phyloP scores from a whole-genome alignment of 352 stramenopile genomes.

The Pythium coloratum region DNA sequence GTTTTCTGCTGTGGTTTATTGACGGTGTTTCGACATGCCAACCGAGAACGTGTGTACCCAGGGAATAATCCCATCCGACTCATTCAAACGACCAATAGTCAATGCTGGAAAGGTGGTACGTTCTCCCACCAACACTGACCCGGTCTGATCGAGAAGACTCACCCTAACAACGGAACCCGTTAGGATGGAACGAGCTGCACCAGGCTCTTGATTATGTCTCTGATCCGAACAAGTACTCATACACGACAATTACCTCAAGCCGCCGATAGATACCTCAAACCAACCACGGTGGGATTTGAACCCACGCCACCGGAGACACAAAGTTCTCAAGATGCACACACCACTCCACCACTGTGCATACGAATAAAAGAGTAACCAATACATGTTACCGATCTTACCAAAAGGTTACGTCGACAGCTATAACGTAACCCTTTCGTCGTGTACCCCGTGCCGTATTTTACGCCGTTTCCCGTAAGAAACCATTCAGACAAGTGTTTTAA shows the following conservation, averaged over 20 bases:
- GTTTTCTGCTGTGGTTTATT: background rate
- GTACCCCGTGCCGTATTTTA: background rate
- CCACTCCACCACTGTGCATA: slow-evolving; percentile 10
- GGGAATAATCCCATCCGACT: slow-evolving; percentile 14
- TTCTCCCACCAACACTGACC: slow-evolving; percentile 8
- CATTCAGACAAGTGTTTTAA: background rate
- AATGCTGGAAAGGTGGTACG: background rate
- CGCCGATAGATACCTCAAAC: slow-evolving; percentile 10
- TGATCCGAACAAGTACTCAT: slow-evolving; percentile 27
- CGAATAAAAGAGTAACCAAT: no score
- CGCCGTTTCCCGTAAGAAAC: background rate
- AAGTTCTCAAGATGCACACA: background rate
- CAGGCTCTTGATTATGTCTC: slow-evolving; percentile 32
- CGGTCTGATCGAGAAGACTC: slow-evolving; percentile 13
- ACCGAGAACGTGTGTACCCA: slow-evolving; percentile 12
- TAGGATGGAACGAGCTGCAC: slow-evolving; percentile 20
- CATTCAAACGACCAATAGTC: slow-evolving; percentile 6
- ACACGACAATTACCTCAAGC: slow-evolving; percentile 37
- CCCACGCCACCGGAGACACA: slow-evolving; percentile 11
- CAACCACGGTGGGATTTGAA: slow-evolving; percentile 17
- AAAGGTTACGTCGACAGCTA: background rate
- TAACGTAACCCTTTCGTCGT: background rate
- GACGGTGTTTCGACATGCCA: slow-evolving; percentile 9
- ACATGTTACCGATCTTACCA: no score
- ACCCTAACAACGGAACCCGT: background rate